Base-by-base conservation (phyloP, 129 eudicot genomes). In the Rutidosis leptorrhynchoides region DNA sequence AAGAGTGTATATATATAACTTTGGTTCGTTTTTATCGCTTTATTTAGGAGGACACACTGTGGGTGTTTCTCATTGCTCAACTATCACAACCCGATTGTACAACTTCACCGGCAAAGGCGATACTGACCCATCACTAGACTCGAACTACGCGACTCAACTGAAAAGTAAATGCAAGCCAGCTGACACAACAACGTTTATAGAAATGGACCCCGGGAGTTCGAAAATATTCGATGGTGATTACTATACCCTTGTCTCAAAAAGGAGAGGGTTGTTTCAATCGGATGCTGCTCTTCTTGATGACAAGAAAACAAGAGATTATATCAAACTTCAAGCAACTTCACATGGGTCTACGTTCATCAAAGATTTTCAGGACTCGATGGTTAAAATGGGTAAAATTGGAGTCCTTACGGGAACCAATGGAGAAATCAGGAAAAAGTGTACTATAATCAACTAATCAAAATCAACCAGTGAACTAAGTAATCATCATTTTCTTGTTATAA, bases 41-140 rank as follows among this genome's bases (percentile, higher is more conserved):
- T 10, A 20, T 24, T 48, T 23, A 89, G 96, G 90, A 7, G 80
- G 75, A 24, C 95, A 89, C 81, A 85, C 96, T 7, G 67, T 89
- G 19, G 96, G 96, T 7, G 78, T 23, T 24, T 81, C 95, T 26
- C 90, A 77, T 10, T 89, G 96, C 72, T 25, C 78, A 19, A 25
- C 73, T 28, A 74, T 89, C 69, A 19, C 77, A 14, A 77, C 33
- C 60, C 79, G 94, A 2, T 58, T 85, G 64, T 89, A 89, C 82
- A 89, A 89, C 67, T 85, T 85, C 83, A 83, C 85, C 1, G 96
- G 96, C 17, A 74, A 67, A 62, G 85, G 85, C 1, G 90, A 89
- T 65, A 67, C 63, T 26, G 95, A 89, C 76, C 95, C 95, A 5
- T 17, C 83, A 8, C 52, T 89, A 60, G 96, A 89, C 65, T 40